Conservation (phyloP, 768 basidiomycete genomes). For the Boletus subparvulus region DNA sequence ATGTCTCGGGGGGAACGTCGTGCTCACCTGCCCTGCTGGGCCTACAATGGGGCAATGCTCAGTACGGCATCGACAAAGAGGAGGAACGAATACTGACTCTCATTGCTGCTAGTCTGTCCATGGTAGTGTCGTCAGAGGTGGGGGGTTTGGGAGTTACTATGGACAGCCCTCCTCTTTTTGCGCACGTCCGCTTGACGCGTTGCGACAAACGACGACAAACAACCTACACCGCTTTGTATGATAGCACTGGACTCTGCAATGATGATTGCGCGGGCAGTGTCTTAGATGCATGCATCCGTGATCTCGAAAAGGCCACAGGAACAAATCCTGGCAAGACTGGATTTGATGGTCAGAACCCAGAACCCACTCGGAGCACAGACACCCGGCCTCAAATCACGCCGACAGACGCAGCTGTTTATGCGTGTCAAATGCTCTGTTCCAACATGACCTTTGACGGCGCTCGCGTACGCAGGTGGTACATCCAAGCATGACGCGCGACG, state of each 20-base stretch:
- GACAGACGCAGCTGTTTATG: no score
- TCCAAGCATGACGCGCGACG: not conserved
- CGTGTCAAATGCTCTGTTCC: not conserved
- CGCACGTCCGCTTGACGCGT: not conserved
- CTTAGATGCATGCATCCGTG: no score
- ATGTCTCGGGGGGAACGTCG: constrained; percentile 15
- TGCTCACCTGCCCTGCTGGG: constrained; percentile 58
- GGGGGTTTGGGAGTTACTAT: constrained; percentile 11
- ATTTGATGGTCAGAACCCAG: not conserved
- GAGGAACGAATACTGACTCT: constrained; percentile 48
- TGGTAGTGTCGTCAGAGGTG: constrained; percentile 55
- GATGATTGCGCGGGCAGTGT: no score
- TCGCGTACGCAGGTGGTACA: not conserved
- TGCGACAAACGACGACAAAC: constrained; percentile 20
- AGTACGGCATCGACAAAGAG: constrained; percentile 1
- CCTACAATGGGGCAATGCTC: constrained; percentile 38
- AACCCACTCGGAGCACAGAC: not conserved
- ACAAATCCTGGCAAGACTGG: not conserved
- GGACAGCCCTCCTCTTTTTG: not conserved
- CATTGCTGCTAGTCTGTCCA: constrained; percentile 89
- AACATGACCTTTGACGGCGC: not conserved
- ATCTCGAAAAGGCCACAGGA: no score
- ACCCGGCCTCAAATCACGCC: not conserved
- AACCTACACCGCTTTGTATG: constrained; percentile 7
- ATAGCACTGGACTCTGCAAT: no score